Evolutionary conservation across 352 stramenopile species (phyloP), one percentile per base, ranked within the genome.

Genomic region (Globisporangium viniferum): DNA sequence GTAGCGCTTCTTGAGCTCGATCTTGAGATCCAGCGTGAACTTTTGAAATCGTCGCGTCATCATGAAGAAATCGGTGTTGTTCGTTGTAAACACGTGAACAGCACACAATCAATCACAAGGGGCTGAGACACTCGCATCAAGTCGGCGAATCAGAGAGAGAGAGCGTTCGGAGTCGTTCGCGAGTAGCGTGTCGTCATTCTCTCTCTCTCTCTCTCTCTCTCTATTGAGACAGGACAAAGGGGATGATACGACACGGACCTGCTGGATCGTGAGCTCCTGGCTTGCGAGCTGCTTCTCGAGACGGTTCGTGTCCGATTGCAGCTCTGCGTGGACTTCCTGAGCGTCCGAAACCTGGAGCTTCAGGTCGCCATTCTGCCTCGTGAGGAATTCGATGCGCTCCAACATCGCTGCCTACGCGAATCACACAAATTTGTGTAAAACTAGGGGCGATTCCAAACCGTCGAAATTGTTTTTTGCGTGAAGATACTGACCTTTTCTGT

Each of bases 1-100:
- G 59, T 90, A 89, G 57, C 83, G 83, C 62, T 80, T 82, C 22
- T 74, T 76, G 8, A 92, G 54, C 58, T 89, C 77, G 35, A 51
- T 51, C 44, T 87, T 80, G 33, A 90, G 67, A 39, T 89, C 80
- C 18, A 67, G 67, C 12, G 74, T 73, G 67, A 90, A 92, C 73
- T 90, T 64, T 39, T 22, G 44, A 33, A 33, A 66, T 36, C 12
- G 51, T 35, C 9, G 15, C 22, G 59, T 49, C 20, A 39, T 60
- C 22, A 22, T 22, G 5, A 22, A 14, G 12, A 2, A 22, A n/a
- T 10, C 24, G 53, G 33, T 39, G 2, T 39, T 36, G 27, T 29
- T 31, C 27, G 24, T 46, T 46, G 39, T 46, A 15, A 46, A 46
- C 39, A 46, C 12, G 39, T 46, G 39, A 46, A 20, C 39, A 46